Evolutionary conservation across 140 eudicot genomes (phyloP), one percentile per base, ranked within the genome.

Genomic region (Senecio squalidus): DNA sequence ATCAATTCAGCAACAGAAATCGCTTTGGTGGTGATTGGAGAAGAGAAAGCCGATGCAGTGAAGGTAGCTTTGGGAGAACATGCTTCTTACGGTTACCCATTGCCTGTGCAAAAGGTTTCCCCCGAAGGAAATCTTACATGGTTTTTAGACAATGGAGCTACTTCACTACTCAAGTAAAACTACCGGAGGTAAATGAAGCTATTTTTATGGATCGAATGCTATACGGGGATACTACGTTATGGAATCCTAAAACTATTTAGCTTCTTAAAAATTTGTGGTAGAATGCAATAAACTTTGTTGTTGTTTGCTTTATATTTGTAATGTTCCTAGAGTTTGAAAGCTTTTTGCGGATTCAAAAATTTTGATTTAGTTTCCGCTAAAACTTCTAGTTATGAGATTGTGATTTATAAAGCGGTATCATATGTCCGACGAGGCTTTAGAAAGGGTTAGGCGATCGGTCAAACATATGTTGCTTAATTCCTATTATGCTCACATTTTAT

Each of bases 71-170:
- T 84, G 59, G 79, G 91, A 10, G 52, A 58, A 44, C 73, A 75
- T 50, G 83, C 60, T 52, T 54, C 65, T 3, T 72, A 49, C 62
- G 58, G 78, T 45, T 75, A 75, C 2, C 58, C 63, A 18, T 60
- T 82, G 58, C 91, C 91, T 11, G 86, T 82, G 55, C 76, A 75
- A 50, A 74, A 78, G 76, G 83, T 82, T 29, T 71, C 67, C 4
- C 91, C 91, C 0, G 83, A 82, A 72, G 91, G 86, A 2, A 69
- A 60, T 17, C 70, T 82, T 39, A 51, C 55, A 2, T 82, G 91
- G 91, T 82, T 82, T 52, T 56, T 82, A 56, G 91, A 82, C 33
- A 79, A 21, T 45, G 80, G 40, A 41, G 86, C 91, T 55, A 81
- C 91, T 50, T 79, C 91, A 8, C 60, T 68, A 41, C 80, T 82